Percentiles rank a stretch among this genome's conserved stretches.
phyloP scores from a whole-genome alignment of 345 rosid genomes.

The Arabis hirsuta region DNA sequence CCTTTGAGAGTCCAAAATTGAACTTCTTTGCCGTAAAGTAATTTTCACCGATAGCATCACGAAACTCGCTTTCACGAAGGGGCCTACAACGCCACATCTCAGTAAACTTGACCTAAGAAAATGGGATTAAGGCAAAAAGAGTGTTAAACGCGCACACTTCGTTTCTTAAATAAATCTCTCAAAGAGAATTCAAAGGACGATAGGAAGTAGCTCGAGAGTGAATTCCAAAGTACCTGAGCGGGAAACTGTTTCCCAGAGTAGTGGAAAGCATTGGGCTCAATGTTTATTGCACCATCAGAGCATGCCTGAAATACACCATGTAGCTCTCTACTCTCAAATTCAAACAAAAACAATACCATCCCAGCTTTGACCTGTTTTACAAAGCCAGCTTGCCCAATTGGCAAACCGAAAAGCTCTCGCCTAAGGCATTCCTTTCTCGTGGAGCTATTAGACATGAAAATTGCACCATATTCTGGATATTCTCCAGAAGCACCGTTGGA shows the following conservation, averaged over 20 bases:
- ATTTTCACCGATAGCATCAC: constrained; percentile 61
- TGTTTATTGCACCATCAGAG: constrained; percentile 62
- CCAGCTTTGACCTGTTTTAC: constrained; percentile 71
- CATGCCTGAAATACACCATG: constrained; percentile 71
- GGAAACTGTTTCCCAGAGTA: constrained; percentile 72
- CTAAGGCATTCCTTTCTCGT: constrained; percentile 57
- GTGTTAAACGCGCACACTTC: background rate
- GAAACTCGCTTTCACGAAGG: constrained; percentile 64
- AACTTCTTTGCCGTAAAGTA: constrained; percentile 62
- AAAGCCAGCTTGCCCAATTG: constrained; percentile 46
- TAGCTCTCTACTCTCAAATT: constrained; percentile 62
- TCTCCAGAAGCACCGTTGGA: constrained; percentile 42
- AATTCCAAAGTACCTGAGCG: constrained; percentile 59
- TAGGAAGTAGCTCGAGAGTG: background rate
- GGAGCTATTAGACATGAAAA: constrained; percentile 63
- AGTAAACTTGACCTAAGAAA: constrained; percentile 56
- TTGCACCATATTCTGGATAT: constrained; percentile 63
- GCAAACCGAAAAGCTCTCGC: constrained; percentile 64
- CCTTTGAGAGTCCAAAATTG: constrained; percentile 71
- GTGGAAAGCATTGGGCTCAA: constrained; percentile 58
- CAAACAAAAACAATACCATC: constrained; percentile 74
- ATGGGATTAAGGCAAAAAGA: background rate
- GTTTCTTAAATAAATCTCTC: no score
- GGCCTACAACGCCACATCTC: constrained; percentile 61
- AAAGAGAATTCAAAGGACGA: no score